Evolutionary conservation across 805 yeast species (phyloP), one percentile per base, ranked within the genome.

Genomic region (Myxozyma neglecta): DNA sequence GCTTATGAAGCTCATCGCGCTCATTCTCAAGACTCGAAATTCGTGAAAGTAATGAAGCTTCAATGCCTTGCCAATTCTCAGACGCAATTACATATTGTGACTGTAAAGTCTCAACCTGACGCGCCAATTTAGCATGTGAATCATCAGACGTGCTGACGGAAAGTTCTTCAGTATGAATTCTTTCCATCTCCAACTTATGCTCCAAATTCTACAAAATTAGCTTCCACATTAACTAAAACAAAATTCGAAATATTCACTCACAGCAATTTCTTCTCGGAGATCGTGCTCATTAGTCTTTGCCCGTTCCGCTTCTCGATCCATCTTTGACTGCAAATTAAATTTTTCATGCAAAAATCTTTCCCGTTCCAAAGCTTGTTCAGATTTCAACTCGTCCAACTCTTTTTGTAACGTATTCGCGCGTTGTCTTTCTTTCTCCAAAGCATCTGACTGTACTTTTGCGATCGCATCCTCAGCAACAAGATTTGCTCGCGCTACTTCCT

Each of bases 41-140:
- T 60, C 81, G 82, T 8, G 75, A 72, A 63, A 80, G 76, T 61
- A 90, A 78, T 2, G 84, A 79, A 44, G 87, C 81, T 73, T 94
- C 97, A 47, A 90, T 85, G 18, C 85, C 77, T 59, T 87, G 86
- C 96, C 97, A 90, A 72, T 87, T 89, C 65, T 86, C 90, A 59
- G 87, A 87, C 0, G 93, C 88, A 14, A 85, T 81, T 7, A 88
- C 81, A 66, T 89, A 87, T 72, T 91, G 94, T 1, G 83, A 76
- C 69, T 88, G 91, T 20, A 89, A 70, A 14, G 80, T 75, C 48
- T 81, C 83, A 66, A 86, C 85, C 45, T 82, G 80, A 13, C 72
- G 70, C 40, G 72, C 64, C 36, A 73, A 60, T 39, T 78, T 72
- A 57, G 75, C 78, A 52, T 77, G 79, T 43, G 75, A 61, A 39